phyloP scores from a whole-genome alignment of 139 green algal species.

The Mesotaenium endlicherianum region DNA sequence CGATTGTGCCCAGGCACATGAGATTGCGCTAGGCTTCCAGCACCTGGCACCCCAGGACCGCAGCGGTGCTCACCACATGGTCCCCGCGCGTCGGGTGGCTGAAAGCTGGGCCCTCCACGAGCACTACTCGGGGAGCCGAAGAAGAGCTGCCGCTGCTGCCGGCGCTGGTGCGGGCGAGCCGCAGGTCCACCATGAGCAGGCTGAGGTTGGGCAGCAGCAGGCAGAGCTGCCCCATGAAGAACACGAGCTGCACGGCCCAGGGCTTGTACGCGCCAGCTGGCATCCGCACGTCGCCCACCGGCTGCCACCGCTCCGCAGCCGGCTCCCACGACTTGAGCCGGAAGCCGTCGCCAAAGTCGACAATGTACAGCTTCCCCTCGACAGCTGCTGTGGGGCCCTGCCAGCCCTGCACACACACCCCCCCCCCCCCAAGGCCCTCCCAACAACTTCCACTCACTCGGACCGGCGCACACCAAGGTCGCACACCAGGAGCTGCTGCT shows the following conservation, averaged over 20 bases:
- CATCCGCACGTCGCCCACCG: constrained; percentile 13
- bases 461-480: too few relatives aligned
- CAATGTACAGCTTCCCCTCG: constrained; percentile 21
- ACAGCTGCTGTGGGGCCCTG: constrained; percentile 16
- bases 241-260: constrained; percentile 30
- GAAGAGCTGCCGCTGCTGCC: neutral
- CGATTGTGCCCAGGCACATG: too few relatives aligned
- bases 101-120: neutral
- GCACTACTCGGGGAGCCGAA: too few relatives aligned
- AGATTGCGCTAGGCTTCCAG: neutral
- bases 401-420: constrained; percentile 9
- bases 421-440: neutral
- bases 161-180: neutral
- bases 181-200: constrained; percentile 18
- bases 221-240: constrained; percentile 12
- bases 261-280: constrained; percentile 8
- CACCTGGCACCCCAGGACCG: constrained; percentile 17
- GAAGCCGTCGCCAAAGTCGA: constrained; percentile 15
- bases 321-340: constrained; percentile 21
- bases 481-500: too few relatives aligned
- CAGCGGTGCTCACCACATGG: neutral
- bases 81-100: neutral
- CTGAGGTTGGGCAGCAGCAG: constrained; percentile 11
- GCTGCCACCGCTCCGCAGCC: neutral
- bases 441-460: neutral